A percentile compares a stretch with the other conserved stretches of the same genome.
Conservation (phyloP, 2,329 filamentous ascomycete species). For the Aaosphaeria arxii region DNA sequence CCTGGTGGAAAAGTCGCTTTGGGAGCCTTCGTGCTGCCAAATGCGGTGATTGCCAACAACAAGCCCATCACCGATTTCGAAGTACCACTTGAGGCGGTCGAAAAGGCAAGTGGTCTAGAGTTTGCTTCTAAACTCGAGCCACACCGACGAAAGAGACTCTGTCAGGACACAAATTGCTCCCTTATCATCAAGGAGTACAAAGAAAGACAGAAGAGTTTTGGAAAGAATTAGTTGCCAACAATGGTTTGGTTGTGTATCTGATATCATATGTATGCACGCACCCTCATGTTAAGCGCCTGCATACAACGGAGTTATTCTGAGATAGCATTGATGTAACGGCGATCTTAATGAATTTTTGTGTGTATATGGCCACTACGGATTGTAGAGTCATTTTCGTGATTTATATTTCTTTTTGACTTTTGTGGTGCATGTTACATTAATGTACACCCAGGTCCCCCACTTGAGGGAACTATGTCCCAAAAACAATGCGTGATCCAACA, state of each 20-base stretch:
- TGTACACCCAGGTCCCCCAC: too few species aligned
- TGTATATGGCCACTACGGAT: neutral
- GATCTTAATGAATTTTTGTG: neutral
- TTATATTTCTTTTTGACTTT: too few species aligned
- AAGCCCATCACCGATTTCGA: constrained; percentile 91
- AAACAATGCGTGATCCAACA: too few species aligned
- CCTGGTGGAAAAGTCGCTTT: constrained; percentile 68
- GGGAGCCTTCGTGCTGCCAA: constrained; percentile 92
- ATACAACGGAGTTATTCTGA: constrained; percentile 2
- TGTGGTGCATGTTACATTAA: too few species aligned
- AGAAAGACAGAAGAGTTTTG: constrained; percentile 52
- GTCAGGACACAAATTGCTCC: constrained; percentile 80
- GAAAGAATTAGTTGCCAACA: constrained; percentile 16
- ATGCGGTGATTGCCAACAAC: constrained; percentile 80
- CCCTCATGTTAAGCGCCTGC: constrained; percentile 9
- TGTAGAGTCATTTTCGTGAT: too few species aligned
- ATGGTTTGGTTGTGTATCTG: neutral
- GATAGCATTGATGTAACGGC: neutral
- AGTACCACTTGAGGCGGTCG: constrained; percentile 88
- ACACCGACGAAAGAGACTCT: constrained; percentile 73
- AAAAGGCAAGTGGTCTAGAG: constrained; percentile 87
- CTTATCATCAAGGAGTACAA: constrained; percentile 80
- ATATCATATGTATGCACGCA: constrained; percentile 7
- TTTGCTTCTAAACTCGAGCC: constrained; percentile 79
- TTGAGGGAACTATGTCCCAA: too few species aligned